A percentile compares a stretch with the other conserved stretches of the same genome.
Conservation (phyloP, 1,284 basidiomycete genomes). For the Trametes versicolor region DNA sequence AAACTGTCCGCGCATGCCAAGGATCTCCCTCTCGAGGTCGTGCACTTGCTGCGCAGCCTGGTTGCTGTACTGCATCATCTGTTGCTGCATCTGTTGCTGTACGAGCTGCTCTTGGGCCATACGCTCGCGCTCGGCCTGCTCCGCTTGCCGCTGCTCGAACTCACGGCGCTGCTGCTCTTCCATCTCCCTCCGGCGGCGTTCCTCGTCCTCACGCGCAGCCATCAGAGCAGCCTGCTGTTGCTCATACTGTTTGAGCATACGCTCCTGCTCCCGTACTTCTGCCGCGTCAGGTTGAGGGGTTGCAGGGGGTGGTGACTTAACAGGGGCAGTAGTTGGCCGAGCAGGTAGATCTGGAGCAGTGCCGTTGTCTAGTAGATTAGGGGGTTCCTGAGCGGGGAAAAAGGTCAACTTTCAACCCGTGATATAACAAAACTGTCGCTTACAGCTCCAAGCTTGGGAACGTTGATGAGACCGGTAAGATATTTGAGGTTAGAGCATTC, state of each 20-base stretch:
- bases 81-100: constrained; percentile 81
- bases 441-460: constrained; percentile 93
- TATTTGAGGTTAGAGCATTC: constrained; percentile 98
- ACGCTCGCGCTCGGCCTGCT: constrained; percentile 91
- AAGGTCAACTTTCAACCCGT: constrained; percentile 2
- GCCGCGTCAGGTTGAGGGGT: constrained; percentile 78
- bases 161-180: constrained; percentile 89
- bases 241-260: constrained; percentile 97
- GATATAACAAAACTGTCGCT: constrained; percentile 33
- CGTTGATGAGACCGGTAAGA: constrained; percentile 94
- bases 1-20: constrained; percentile 96
- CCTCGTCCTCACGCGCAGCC: constrained; percentile 85
- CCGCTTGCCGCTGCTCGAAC: constrained; percentile 90
- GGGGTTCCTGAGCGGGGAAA: constrained; percentile 76
- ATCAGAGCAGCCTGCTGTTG: constrained; percentile 90
- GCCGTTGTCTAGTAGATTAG: constrained; percentile 88
- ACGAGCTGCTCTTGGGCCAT: constrained; percentile 90
- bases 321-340: constrained; percentile 74
- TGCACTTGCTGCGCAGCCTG: constrained; percentile 74
- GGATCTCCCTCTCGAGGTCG: constrained; percentile 91
- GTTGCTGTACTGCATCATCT: constrained; percentile 80
- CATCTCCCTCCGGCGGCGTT: constrained; percentile 78
- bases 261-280: constrained; percentile 92
- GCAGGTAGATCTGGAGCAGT: constrained; percentile 89
- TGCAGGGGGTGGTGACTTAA: constrained; percentile 69